phyloP scores from a whole-genome alignment of 1,139 yeast genomes.

The Geotrichum carabidarum region DNA sequence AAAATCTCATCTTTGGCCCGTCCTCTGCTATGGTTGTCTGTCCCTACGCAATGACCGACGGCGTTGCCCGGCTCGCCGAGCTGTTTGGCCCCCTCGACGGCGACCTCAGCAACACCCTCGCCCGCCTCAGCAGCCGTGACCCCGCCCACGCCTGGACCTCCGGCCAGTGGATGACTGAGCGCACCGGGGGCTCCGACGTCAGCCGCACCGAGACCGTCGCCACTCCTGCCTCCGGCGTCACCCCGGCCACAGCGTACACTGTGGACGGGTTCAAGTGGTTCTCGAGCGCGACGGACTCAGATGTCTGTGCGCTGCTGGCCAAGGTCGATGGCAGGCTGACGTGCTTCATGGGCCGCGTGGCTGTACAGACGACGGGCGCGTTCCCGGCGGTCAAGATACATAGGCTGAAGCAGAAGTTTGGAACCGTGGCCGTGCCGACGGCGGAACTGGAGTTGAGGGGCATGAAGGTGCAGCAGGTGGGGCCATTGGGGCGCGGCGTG shows the following conservation, averaged over 20 bases:
- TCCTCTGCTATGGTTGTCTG: constrained; percentile 35
- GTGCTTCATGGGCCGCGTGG: constrained; percentile 32
- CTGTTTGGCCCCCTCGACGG: constrained; percentile 22
- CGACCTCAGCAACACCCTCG: constrained; percentile 20
- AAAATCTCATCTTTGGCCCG: constrained; percentile 30
- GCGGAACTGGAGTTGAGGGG: constrained; percentile 33
- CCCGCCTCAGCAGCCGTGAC: constrained; percentile 29
- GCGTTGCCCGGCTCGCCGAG: constrained; percentile 34
- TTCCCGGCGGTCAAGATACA: constrained; percentile 30
- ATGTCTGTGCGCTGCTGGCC: constrained; percentile 32
- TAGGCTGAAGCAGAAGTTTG: constrained; percentile 34
- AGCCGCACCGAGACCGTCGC: constrained; percentile 33
- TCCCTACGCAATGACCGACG: constrained; percentile 37
- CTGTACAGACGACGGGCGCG: constrained; percentile 23
- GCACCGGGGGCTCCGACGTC: constrained; percentile 36
- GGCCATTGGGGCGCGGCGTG: constrained; percentile 32
- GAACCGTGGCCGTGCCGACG: constrained; percentile 35
- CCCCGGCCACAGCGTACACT: constrained; percentile 21
- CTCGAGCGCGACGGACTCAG: constrained; percentile 35
- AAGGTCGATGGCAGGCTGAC: constrained; percentile 26
- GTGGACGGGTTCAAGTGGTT: constrained; percentile 36
- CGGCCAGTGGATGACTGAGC: constrained; percentile 38
- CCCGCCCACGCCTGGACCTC: constrained; percentile 33
- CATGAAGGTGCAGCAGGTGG: constrained; percentile 28
- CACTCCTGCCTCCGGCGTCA: constrained; percentile 6